Percentiles rank a stretch among this genome's conserved stretches.
phyloP scores from a whole-genome alignment of 805 yeast species.

The Candida tammaniensis region DNA sequence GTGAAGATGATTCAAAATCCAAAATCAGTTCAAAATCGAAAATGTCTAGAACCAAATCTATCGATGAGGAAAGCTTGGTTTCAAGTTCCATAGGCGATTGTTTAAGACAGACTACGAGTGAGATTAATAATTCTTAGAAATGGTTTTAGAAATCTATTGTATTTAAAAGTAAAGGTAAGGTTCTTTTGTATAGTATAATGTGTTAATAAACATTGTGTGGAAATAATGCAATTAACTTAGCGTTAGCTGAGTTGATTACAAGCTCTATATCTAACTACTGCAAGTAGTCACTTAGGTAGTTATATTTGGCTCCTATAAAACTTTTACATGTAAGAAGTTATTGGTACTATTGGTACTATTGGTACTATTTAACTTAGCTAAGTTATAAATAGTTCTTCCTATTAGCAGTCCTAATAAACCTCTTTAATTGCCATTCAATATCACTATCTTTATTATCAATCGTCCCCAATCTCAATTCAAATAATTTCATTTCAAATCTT shows the following conservation, averaged over 20 bases:
- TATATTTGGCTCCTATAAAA: too few species aligned
- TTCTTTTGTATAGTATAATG: conserved; percentile 5
- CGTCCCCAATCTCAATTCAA: conserved; percentile 84
- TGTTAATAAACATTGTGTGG: conserved; percentile 1
- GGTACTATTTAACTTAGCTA: too few species aligned
- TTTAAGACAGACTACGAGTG: conserved; percentile 36
- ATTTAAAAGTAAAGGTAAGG: conserved; percentile 3
- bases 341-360: too few species aligned
- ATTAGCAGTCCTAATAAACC: conserved; percentile 93
- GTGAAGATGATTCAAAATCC: conserved; percentile 15
- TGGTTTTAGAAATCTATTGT: neutral
- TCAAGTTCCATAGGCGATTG: conserved; percentile 40
- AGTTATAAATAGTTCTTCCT: conserved; percentile 75
- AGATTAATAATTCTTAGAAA: conserved; percentile 20
- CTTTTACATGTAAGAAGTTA: too few species aligned
- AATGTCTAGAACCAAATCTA: conserved; percentile 9
- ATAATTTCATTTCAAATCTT: conserved; percentile 94
- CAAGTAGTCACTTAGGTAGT: too few species aligned
- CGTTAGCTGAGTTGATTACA: too few species aligned
- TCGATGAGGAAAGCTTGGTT: conserved; percentile 37
- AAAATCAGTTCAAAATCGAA: conserved; percentile 9
- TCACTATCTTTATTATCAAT: conserved; percentile 95
- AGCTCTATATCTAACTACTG: too few species aligned
- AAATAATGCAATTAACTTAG: too few species aligned
- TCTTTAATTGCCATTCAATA: conserved; percentile 92